Percentiles rank a stretch among this genome's conserved stretches.
Evolutionary conservation across 768 basidiomycete species (phyloP).

Genomic region (Lactarius hengduanensis): DNA sequence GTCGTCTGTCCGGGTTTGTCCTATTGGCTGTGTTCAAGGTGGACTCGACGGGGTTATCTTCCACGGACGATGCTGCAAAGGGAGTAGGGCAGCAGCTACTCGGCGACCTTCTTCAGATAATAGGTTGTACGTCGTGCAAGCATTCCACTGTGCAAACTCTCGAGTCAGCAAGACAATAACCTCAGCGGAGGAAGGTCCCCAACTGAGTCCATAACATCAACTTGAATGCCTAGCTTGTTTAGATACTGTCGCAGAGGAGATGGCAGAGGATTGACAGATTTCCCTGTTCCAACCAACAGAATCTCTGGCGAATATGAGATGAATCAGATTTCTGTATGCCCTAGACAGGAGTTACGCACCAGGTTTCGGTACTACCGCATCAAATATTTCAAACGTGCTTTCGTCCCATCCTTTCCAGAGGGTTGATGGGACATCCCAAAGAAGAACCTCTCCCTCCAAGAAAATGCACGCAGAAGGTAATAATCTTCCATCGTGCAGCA

Average conservation of each 20-base stretch:
- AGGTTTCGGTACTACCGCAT: conserved; percentile 79
- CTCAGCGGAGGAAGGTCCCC: neutral
- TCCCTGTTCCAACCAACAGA: conserved; percentile 85
- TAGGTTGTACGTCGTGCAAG: conserved; percentile 93
- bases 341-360: conserved; percentile 49
- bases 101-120: conserved; percentile 90
- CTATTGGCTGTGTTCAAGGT: neutral
- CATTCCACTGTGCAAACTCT: conserved; percentile 62
- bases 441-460: conserved; percentile 77
- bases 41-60: conserved; percentile 29
- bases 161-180: neutral
- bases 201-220: conserved; percentile 89
- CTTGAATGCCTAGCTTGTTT: conserved; percentile 74
- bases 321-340: neutral
- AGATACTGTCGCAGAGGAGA: conserved; percentile 62
- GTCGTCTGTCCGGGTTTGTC: neutral
- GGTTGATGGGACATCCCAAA: conserved; percentile 81
- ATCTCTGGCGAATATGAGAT: conserved; percentile 58
- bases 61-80: conserved; percentile 58
- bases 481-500: conserved; percentile 74
- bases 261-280: conserved; percentile 66
- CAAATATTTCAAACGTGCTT: conserved; percentile 78
- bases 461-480: conserved; percentile 80
- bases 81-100: conserved; percentile 88
- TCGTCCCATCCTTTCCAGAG: conserved; percentile 69